phyloP scores from a whole-genome alignment of 768 basidiomycete genomes.

The Pleurotus djamor region DNA sequence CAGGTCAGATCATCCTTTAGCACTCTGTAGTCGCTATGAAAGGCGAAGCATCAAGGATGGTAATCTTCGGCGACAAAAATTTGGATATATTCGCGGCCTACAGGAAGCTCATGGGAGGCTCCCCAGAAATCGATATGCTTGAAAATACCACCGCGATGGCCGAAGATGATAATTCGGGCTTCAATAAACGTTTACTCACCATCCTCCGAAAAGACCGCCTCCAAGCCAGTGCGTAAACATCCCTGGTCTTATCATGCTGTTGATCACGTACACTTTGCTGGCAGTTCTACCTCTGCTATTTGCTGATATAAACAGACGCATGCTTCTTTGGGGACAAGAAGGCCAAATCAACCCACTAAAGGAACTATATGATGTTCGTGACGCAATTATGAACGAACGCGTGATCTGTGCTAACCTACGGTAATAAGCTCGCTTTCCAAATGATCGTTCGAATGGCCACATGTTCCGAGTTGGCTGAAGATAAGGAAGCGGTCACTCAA shows the following conservation, averaged over 20 bases:
- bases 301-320: slow-evolving; percentile 19
- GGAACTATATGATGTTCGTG: slow-evolving; percentile 22
- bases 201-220: slow-evolving; percentile 20
- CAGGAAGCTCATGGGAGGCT: slow-evolving; percentile 25
- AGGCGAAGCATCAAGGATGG: slow-evolving; percentile 27
- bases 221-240: slow-evolving; percentile 14
- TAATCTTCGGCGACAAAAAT: slow-evolving; percentile 24
- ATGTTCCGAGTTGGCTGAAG: slow-evolving; percentile 28
- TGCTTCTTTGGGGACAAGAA: slow-evolving; percentile 21
- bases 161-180: slow-evolving; percentile 11
- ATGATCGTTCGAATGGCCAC: slow-evolving; percentile 32
- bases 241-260: not conserved
- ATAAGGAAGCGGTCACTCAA: slow-evolving; percentile 16
- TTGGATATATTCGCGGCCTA: slow-evolving; percentile 29
- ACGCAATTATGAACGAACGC: not conserved
- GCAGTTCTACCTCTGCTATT: slow-evolving; percentile 22
- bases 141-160: slow-evolving; percentile 9
- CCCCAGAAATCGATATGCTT: slow-evolving; percentile 20
- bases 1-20: not conserved
- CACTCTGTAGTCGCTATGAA: slow-evolving; percentile 20
- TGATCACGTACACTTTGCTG: not conserved
- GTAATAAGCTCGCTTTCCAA: slow-evolving; percentile 28
- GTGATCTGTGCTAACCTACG: not conserved
- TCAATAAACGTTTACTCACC: slow-evolving; percentile 17
- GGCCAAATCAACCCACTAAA: slow-evolving; percentile 32